Percentiles rank a stretch among this genome's conserved stretches.
These are phyloP conservation scores for Phytophthora cryptogea DNA, from an alignment of 352 stramenopile genomes.

Conservation along the genomic window DNA sequence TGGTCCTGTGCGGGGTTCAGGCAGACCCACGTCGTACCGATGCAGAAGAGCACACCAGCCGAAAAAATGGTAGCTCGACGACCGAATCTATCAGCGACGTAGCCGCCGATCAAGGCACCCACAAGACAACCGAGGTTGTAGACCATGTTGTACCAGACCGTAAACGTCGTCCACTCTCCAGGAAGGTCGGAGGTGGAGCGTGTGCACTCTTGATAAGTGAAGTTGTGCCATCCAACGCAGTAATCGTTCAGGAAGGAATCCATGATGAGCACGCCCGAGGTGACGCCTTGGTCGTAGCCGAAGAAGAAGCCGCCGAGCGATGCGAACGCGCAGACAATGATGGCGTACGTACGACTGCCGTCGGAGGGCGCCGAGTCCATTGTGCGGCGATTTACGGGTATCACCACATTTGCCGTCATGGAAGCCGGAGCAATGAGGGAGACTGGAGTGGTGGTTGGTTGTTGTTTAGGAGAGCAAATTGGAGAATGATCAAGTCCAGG, in stretches of 20 bases:
- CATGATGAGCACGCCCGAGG: slow-evolving; percentile 38
- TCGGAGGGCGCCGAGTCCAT: slow-evolving; percentile 22
- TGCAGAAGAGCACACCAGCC: slow-evolving; percentile 35
- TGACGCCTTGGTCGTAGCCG: slow-evolving; percentile 39
- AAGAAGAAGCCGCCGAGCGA: slow-evolving; percentile 42
- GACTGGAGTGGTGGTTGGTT: slow-evolving; percentile 4
- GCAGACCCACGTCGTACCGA: slow-evolving; percentile 40
- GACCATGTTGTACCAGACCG: slow-evolving; percentile 41
- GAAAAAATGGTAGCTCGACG: slow-evolving; percentile 38
- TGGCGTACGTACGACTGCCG: slow-evolving; percentile 32
- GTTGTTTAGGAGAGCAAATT: slow-evolving; percentile 23
- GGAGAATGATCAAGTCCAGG: slow-evolving; percentile 13
- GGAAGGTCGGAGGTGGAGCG: slow-evolving; percentile 20
- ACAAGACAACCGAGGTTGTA: slow-evolving; percentile 46
- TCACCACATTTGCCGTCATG: slow-evolving; percentile 18
- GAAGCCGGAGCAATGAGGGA: neutral
- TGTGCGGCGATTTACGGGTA: slow-evolving; percentile 19
- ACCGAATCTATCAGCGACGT: slow-evolving; percentile 32
- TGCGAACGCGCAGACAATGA: slow-evolving; percentile 38
- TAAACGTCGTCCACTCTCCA: slow-evolving; percentile 37
- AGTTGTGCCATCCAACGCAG: slow-evolving; percentile 43
- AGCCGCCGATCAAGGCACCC: slow-evolving; percentile 38
- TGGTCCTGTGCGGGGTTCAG: slow-evolving; percentile 28
- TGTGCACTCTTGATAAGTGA: slow-evolving; percentile 36
- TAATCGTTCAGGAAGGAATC: slow-evolving; percentile 43